Percentiles rank a stretch among this genome's conserved stretches.
These are phyloP conservation scores for Phaeosphaeria sp. DNA, from an alignment of 2,329 filamentous ascomycete genomes.

Conservation along the genomic window DNA sequence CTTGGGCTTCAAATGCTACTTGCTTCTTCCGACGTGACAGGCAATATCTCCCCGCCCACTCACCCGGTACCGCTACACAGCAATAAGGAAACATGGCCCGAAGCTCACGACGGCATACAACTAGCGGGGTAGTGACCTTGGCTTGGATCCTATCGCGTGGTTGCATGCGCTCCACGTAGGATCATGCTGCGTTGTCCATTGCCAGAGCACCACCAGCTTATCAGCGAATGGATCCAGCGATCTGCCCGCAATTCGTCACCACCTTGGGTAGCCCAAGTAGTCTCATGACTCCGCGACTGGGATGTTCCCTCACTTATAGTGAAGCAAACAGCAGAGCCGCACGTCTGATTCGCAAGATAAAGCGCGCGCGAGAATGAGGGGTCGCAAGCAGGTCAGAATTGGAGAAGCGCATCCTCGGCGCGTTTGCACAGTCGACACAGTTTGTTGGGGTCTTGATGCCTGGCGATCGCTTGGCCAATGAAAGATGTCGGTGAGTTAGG, in stretches of 20 bases:
- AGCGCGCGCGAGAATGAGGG: constrained; percentile 22
- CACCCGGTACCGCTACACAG: constrained; percentile 5
- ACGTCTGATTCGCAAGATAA: constrained; percentile 34
- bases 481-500: not conserved
- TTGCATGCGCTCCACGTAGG: constrained; percentile 35
- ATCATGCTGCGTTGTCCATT: constrained; percentile 28
- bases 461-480: not conserved
- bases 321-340: constrained; percentile 39
- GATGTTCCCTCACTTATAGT: constrained; percentile 7
- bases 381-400: constrained; percentile 8
- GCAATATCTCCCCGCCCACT: not conserved
- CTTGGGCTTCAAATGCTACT: not conserved
- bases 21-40: not conserved
- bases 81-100: constrained; percentile 14
- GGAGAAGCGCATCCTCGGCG: constrained; percentile 14
- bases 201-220: constrained; percentile 41
- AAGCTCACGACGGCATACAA: constrained; percentile 14
- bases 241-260: constrained; percentile 18
- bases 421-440: constrained; percentile 8
- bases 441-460: not conserved
- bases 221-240: constrained; percentile 33
- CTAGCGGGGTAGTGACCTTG: constrained; percentile 37
- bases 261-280: constrained; percentile 12
- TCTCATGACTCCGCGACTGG: constrained; percentile 34
- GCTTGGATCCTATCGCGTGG: constrained; percentile 27